A percentile compares a stretch with the other conserved stretches of the same genome.
phyloP scores from a whole-genome alignment of 352 stramenopile species.

The Pythium dissotocum region DNA sequence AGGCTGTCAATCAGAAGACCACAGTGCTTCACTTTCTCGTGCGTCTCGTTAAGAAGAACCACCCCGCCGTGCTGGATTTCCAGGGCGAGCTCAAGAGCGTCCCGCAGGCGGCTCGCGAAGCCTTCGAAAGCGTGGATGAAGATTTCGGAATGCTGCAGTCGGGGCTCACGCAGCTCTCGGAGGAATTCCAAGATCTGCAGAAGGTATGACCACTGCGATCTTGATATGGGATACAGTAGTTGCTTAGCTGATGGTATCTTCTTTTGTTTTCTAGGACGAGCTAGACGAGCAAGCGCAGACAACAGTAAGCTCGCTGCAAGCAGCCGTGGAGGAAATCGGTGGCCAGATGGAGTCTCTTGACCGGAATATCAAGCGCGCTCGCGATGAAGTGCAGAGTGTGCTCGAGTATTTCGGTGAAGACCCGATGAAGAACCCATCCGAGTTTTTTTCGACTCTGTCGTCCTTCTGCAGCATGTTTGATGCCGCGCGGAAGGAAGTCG shows the following conservation, averaged over 20 bases:
- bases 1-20: constrained; percentile 97
- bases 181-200: constrained; percentile 49
- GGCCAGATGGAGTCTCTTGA: constrained; percentile 46
- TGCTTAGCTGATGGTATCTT: neutral
- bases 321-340: constrained; percentile 39
- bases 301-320: constrained; percentile 40
- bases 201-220: constrained; percentile 29
- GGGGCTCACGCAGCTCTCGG: constrained; percentile 45
- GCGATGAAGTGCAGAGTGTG: constrained; percentile 69
- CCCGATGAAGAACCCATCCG: constrained; percentile 60
- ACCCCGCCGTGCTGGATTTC: constrained; percentile 92
- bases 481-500: constrained; percentile 64
- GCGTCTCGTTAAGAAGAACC: constrained; percentile 95
- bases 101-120: constrained; percentile 78
- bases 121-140: constrained; percentile 66
- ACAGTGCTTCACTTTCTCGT: constrained; percentile 98
- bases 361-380: constrained; percentile 35
- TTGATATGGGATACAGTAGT: neutral
- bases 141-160: constrained; percentile 61
- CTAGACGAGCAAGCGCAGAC: neutral
- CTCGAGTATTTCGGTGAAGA: constrained; percentile 89
- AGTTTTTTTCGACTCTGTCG: constrained; percentile 82
- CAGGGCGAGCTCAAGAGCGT: constrained; percentile 88
- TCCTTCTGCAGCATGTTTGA: constrained; percentile 84
- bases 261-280: constrained; percentile 3